Conservation (phyloP, 139 green algal genomes). For the Chlorella sp. region DNA sequence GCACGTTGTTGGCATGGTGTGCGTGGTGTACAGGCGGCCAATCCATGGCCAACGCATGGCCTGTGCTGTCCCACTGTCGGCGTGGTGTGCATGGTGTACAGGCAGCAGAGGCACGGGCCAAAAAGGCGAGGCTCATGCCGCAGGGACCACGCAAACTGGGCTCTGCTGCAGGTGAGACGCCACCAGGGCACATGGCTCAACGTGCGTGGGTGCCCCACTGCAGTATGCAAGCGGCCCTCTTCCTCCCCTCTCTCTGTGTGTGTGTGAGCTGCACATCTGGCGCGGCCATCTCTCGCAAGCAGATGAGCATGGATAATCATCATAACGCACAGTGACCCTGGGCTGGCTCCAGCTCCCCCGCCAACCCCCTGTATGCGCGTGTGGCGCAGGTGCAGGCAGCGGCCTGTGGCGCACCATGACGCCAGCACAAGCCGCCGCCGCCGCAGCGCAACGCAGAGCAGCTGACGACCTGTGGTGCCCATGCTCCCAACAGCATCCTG, state of each 20-base stretch:
- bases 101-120: slow-evolving; percentile 33
- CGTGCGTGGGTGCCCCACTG: neutral
- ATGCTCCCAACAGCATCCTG: too few species aligned
- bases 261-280: neutral
- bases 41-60: too few species aligned
- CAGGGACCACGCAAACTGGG: slow-evolving; percentile 12
- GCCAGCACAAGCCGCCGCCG: slow-evolving; percentile 3
- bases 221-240: neutral
- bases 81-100: neutral
- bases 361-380: neutral
- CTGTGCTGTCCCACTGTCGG: too few species aligned
- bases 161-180: neutral
- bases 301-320: neutral
- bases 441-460: slow-evolving; percentile 3
- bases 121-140: slow-evolving; percentile 30
- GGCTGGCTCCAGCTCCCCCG: neutral
- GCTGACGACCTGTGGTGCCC: slow-evolving; percentile 7
- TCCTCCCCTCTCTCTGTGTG: too few species aligned
- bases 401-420: neutral
- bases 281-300: neutral
- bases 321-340: neutral
- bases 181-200: neutral
- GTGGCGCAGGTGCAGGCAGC: neutral
- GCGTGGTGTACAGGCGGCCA: too few species aligned
- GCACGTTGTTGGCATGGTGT: neutral